Percentiles rank a stretch among this genome's conserved stretches.
phyloP scores from a whole-genome alignment of 2,329 filamentous ascomycete genomes.

The Aspergillus tanneri region DNA sequence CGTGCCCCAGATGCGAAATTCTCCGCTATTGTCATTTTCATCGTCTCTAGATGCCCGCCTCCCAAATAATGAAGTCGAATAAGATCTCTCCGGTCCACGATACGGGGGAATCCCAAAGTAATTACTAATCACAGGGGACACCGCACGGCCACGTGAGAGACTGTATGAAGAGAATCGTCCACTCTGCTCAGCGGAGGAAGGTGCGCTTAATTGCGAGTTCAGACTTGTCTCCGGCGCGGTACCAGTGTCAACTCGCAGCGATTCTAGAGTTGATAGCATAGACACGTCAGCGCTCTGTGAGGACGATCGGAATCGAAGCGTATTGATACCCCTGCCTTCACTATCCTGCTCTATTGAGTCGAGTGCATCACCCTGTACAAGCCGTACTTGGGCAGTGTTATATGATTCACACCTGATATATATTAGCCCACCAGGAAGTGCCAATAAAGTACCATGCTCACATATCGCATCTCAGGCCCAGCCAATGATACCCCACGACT shows the following conservation, averaged over 20 bases:
- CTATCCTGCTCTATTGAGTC: conserved; percentile 27
- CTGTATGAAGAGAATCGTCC: conserved; percentile 34
- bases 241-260: conserved; percentile 31
- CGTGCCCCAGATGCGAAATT: conserved; percentile 59
- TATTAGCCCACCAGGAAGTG: conserved; percentile 12
- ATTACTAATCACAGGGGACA: conserved; percentile 46
- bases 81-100: conserved; percentile 31
- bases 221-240: conserved; percentile 22
- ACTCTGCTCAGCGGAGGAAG: conserved; percentile 22
- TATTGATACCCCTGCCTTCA: conserved; percentile 16
- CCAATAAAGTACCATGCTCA: conserved; percentile 32
- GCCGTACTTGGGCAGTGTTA: conserved; percentile 46
- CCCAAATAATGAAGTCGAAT: conserved; percentile 31
- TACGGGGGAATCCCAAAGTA: conserved; percentile 46
- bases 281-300: conserved; percentile 29
- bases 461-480: conserved; percentile 80
- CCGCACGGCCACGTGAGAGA: conserved; percentile 39
- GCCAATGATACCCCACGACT: conserved; percentile 87
- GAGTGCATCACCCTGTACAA: conserved; percentile 35
- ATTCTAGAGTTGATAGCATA: conserved; percentile 20
- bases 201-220: conserved; percentile 21
- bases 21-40: conserved; percentile 54
- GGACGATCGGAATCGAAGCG: conserved; percentile 27
- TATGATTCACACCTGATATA: conserved; percentile 45
- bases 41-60: conserved; percentile 18